Base-by-base conservation (phyloP, 2,329 filamentous ascomycete genomes). In the Aspergillus nomiae region DNA sequence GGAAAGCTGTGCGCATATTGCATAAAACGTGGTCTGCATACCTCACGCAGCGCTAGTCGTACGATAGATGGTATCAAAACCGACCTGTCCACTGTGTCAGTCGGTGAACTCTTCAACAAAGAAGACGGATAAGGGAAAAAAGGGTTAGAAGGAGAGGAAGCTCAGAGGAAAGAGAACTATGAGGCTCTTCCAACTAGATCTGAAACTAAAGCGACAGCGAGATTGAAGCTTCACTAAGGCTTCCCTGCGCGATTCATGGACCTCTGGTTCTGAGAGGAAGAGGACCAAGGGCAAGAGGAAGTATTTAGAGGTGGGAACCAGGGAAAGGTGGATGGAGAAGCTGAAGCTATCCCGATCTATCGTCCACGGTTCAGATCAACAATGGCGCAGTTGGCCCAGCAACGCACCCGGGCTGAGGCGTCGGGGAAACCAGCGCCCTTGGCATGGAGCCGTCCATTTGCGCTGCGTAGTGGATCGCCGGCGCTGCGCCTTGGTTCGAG, bases 31-130 rank as follows among this genome's bases (percentile, higher is more conserved):
- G 48, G 45, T 61, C 58, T 63, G 69, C 69, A 38, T 66, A 92
- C 90, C 90, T 93, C 89, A 89, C 89, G 89, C 89, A 92, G 88
- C 86, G 88, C 89, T 90, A 91, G 89, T 89, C 88, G 89, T 87
- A 85, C 86, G 87, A 90, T 66, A 69, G 73, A 73, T 71, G 72
- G 71, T 65, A 67, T 68, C 55, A 64, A 68, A 66, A 66, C 62
- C 67, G 63, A 89, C 90, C 90, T 90, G 90, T 89, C n/a, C 84
- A 81, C 79, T 76, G 76, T 80, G 75, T 77, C 76, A 73, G 74
- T 80, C 71, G 71, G 80, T 81, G 81, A 73, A 71, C 76, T 74
- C 70, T 76, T 76, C 73, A 78, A 81, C 77, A 71, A 77, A 68
- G 59, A 63, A 60, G 63, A 67, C 65, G 12, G 45, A 28, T 48